Conservation (phyloP, 352 stramenopile genomes). For the Blastocystis hominis region DNA sequence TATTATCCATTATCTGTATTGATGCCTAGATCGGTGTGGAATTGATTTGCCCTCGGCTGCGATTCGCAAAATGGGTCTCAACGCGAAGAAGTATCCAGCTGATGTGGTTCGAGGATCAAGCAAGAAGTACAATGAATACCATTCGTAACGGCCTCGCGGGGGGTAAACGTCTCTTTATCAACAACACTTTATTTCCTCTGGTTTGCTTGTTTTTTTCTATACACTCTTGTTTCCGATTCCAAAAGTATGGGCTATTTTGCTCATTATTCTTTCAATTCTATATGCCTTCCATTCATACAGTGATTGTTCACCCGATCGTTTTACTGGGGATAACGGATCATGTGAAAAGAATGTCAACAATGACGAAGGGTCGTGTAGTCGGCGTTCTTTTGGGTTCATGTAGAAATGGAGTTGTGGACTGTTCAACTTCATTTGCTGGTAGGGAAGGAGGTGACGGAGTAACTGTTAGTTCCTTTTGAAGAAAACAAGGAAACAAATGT, state of each 20-base stretch:
- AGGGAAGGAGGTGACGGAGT: background rate
- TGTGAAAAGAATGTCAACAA: conserved; percentile 45
- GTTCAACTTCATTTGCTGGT: conserved; percentile 54
- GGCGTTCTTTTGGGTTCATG: conserved; percentile 38
- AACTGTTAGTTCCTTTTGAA: conserved; percentile 55
- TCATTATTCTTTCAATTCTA: background rate
- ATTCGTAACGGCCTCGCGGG: background rate
- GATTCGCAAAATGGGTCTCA: conserved; percentile 82
- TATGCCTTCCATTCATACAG: conserved; percentile 55
- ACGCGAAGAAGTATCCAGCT: conserved; percentile 73
- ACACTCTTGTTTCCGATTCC: background rate
- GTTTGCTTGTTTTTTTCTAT: background rate
- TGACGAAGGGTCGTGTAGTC: conserved; percentile 47
- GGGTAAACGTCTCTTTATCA: background rate
- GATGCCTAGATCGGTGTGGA: conserved; percentile 69
- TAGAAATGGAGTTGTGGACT: conserved; percentile 40
- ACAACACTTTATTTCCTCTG: background rate
- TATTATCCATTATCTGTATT: background rate
- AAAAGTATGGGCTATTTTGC: conserved; percentile 7
- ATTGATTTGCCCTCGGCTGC: conserved; percentile 77
- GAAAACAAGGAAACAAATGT: conserved; percentile 51
- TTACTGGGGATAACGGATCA: conserved; percentile 51
- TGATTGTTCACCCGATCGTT: conserved; percentile 56
- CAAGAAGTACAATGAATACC: conserved; percentile 62
- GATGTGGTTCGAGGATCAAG: conserved; percentile 60